Evolutionary conservation across 2,329 filamentous ascomycete species (phyloP).

Genomic region (Aspergillus quadrilineatus): DNA sequence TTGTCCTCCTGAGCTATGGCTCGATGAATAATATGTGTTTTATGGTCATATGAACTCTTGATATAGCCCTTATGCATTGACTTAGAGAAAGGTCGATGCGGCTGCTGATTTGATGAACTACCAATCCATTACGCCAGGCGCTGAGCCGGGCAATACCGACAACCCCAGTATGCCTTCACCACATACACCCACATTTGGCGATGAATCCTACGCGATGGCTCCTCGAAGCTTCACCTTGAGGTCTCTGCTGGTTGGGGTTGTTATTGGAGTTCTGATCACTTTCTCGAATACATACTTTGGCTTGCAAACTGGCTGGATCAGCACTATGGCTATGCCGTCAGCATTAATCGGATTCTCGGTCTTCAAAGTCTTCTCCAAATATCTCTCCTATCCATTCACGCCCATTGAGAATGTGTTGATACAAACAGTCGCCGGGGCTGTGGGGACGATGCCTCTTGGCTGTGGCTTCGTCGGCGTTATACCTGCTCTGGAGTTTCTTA

Average conservation of each 20-base stretch:
- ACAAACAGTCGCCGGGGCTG: constrained; percentile 90
- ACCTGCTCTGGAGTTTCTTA: constrained; percentile 83
- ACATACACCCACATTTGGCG: constrained; percentile 7
- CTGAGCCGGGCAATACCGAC: constrained; percentile 29
- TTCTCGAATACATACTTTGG: constrained; percentile 99
- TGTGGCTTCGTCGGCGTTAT: constrained; percentile 95
- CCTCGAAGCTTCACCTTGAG: constrained; percentile 75
- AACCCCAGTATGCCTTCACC: constrained; percentile 3
- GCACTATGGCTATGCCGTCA: constrained; percentile 95
- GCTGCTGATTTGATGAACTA: constrained; percentile 33
- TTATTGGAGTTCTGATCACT: constrained; percentile 86
- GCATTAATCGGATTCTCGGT: constrained; percentile 92
- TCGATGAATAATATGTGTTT: background rate
- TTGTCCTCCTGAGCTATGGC: background rate
- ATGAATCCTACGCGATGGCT: constrained; percentile 24
- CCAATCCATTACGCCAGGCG: constrained; percentile 29
- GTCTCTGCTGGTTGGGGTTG: constrained; percentile 73
- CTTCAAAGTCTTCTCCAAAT: constrained; percentile 74
- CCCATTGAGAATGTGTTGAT: constrained; percentile 96
- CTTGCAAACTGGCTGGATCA: constrained; percentile 82
- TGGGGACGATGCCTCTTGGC: constrained; percentile 94
- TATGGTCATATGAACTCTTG: too few species aligned
- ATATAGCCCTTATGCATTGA: background rate
- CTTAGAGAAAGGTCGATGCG: background rate
- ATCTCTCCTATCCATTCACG: constrained; percentile 77